Evolutionary conservation across 805 yeast species (phyloP).

Genomic region (Lachancea nothofagi): DNA sequence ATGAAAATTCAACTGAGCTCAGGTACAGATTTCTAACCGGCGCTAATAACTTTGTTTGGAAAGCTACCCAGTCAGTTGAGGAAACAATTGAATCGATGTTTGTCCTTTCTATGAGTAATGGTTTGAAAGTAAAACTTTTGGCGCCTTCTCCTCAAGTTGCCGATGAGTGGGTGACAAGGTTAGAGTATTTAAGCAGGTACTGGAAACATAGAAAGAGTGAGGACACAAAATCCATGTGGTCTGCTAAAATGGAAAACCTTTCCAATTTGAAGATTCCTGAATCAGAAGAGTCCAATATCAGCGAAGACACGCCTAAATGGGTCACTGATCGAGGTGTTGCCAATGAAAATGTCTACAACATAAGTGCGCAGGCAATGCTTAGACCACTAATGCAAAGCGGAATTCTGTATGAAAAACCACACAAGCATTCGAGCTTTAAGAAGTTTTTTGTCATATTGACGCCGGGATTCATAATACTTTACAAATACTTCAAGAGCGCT

Average conservation of each 20-base stretch:
- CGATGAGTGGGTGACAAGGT: constrained; percentile 60
- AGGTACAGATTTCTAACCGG: constrained; percentile 28
- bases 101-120: constrained; percentile 45
- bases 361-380: constrained; percentile 53
- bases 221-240: constrained; percentile 36
- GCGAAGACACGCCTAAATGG: constrained; percentile 46
- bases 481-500: constrained; percentile 44
- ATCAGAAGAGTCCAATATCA: constrained; percentile 49
- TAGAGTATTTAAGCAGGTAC: constrained; percentile 43
- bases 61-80: constrained; percentile 15
- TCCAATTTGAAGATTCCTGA: constrained; percentile 46
- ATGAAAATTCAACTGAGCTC: constrained; percentile 20
- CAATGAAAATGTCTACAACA: constrained; percentile 48
- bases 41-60: constrained; percentile 19
- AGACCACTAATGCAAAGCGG: constrained; percentile 63
- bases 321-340: constrained; percentile 48
- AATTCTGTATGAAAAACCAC: constrained; percentile 58
- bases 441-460: constrained; percentile 58
- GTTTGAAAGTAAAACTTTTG: constrained; percentile 44
- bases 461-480: constrained; percentile 65
- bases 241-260: constrained; percentile 42
- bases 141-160: constrained; percentile 48
- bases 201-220: constrained; percentile 51
- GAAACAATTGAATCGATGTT: constrained; percentile 44
- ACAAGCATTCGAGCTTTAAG: constrained; percentile 61